Evolutionary conservation across 108 stramenopile species (phyloP).

Genomic region (Skeletonema tropicum): DNA sequence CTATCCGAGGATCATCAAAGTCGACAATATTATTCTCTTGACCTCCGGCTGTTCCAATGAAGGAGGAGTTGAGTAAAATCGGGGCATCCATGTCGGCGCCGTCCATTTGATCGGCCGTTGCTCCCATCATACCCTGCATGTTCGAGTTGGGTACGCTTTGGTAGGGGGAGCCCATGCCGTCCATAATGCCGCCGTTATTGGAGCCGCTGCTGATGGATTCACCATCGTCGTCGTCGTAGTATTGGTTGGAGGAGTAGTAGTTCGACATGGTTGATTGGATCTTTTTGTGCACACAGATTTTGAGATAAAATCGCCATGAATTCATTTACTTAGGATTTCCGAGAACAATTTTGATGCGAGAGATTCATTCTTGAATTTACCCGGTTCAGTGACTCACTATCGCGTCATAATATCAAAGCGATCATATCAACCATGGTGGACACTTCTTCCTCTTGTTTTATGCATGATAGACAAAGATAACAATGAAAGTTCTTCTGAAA

Average conservation of each 20-base stretch:
- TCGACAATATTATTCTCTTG: slow-evolving; percentile 46
- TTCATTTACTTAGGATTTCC: too few relatives aligned
- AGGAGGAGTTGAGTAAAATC: slow-evolving; percentile 3
- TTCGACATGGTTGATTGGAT: slow-evolving; percentile 28
- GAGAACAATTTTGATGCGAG: too few relatives aligned
- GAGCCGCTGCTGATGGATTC: slow-evolving; percentile 41
- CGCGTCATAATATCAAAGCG: too few relatives aligned
- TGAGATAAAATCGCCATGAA: too few relatives aligned
- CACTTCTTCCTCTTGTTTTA: not conserved
- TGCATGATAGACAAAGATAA: not conserved
- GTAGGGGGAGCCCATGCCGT: slow-evolving; percentile 10
- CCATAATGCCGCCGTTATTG: slow-evolving; percentile 14
- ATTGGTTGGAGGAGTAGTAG: slow-evolving; percentile 36
- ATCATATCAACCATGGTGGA: not conserved
- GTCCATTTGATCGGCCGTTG: not conserved
- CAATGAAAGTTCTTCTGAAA: not conserved
- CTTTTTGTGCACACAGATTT: too few relatives aligned
- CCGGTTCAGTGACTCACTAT: too few relatives aligned
- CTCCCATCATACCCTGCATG: slow-evolving; percentile 9
- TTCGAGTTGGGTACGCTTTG: slow-evolving; percentile 2
- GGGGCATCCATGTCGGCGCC: slow-evolving; percentile 6
- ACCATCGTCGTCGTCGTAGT: slow-evolving; percentile 29
- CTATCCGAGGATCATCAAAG: slow-evolving; percentile 84
- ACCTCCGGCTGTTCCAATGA: not conserved
- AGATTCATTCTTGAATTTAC: too few relatives aligned